These are phyloP conservation scores for Aspergillus pseudoterreus DNA, from an alignment of 2,329 filamentous ascomycete species.

Conservation along the genomic window DNA sequence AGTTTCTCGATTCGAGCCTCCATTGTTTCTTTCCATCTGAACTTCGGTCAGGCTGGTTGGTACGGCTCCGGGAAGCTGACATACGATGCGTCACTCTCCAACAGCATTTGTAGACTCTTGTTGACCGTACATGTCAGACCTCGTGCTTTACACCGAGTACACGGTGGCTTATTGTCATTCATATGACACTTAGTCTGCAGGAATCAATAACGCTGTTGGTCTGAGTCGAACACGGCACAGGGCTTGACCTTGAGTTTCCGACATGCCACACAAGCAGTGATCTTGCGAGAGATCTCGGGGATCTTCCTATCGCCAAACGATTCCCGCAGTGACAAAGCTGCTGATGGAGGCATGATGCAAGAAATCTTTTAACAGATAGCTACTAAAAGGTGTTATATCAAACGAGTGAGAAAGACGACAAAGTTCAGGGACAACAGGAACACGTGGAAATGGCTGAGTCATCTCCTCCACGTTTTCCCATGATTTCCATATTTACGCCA, in stretches of 20 bases:
- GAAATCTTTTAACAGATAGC: too few relatives aligned
- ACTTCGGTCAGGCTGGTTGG: constrained; percentile 27
- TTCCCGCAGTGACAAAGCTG: background rate
- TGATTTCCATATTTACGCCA: too few relatives aligned
- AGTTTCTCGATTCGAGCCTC: background rate
- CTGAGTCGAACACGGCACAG: constrained; percentile 31
- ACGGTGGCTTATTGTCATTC: constrained; percentile 27
- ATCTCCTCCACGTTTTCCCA: too few relatives aligned
- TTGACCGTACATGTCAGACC: constrained; percentile 41
- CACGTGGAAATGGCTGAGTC: too few relatives aligned
- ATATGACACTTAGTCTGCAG: background rate
- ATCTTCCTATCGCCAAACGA: constrained; percentile 29
- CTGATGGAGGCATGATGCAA: background rate
- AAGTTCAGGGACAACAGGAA: too few relatives aligned
- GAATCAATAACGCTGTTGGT: constrained; percentile 14
- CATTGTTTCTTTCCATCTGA: background rate
- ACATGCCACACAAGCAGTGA: constrained; percentile 29
- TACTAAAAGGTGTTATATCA: too few relatives aligned
- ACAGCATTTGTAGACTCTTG: constrained; percentile 39
- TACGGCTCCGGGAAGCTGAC: background rate
- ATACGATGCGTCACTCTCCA: constrained; percentile 37
- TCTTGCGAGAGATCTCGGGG: constrained; percentile 33
- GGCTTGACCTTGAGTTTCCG: constrained; percentile 24
- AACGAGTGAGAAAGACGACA: too few relatives aligned
- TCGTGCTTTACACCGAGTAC: constrained; percentile 38